Evolutionary conservation across 2,329 filamentous ascomycete genomes (phyloP), one percentile per base, ranked within the genome.

Genomic region (Anthostomella pinea): DNA sequence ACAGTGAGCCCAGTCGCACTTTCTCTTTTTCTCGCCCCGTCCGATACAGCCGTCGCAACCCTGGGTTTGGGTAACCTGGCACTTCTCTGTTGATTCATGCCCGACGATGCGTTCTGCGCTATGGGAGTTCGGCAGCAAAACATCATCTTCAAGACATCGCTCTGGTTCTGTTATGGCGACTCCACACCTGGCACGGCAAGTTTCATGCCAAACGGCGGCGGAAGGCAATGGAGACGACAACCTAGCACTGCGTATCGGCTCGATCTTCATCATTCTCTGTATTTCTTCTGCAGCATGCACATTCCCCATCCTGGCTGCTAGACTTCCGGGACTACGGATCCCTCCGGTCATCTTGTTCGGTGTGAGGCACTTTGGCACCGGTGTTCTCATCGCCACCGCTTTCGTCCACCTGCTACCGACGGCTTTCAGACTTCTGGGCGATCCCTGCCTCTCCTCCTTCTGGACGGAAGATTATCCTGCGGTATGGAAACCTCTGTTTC

Each of bases 321-420:
- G 66, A 45, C 66, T 77, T 28, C 73, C 73, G 15, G 60, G 67
- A 11, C 57, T 80, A 31, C 71, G 67, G 36, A 77, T 81, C 33
- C 77, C 77, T 2, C 59, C 65, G 14, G 61, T 59, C 30, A 72
- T 79, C 59, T 73, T 79, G 61, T 78, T 79, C 55, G 59, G 66
- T 33, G 72, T 77, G 31, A 70, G 75, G 24, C 72, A 76, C 58
- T 75, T 76, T 42, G 72, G 77, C 51, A 81, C 77, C 2, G 77
- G 77, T 27, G 77, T 81, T 9, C 62, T 81, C 18, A 77, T 81
- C 41, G 77, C 77, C 11, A 81, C 77, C 2, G 77, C 77, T 11
- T 81, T 81, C 45, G 75, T 79, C 7, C 75, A 79, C 23, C 27
- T 49, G n/a, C 59, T 66, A 26, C 67, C 60, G 9, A 69, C 60